Evolutionary conservation across 768 basidiomycete species (phyloP), one percentile per base, ranked within the genome.

Genomic region (Lentinula sp.): DNA sequence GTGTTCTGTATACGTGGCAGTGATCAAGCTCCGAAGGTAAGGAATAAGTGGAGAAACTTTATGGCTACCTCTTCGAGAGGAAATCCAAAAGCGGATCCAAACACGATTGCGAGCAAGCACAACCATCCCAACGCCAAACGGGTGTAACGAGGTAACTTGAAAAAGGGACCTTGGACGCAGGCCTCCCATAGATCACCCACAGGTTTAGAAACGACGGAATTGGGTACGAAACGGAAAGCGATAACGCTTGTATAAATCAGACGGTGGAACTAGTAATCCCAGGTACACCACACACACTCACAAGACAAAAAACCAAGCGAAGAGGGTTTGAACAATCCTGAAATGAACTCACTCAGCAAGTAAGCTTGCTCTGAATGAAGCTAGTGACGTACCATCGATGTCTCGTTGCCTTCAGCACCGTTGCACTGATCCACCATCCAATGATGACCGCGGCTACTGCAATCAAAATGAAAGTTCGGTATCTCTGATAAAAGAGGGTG

Each of bases 71-170:
- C 73, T 51, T 79, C 71, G 32, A 88, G 80, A 28, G 78, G 74
- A 75, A 93, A 90, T 9, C 93, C 93, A 70, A 92, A 95, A 0
- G 91, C 93, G 18, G 90, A 93, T 34, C 93, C 93, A 61, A 95
- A 88, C 51, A 93, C 77, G 60, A 93, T 84, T 15, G 69, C 91
- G 51, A 95, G 69, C 45, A 95, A 83, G 62, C 83, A 84, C 37
- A 91, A 69, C 89, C 90, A 93, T 54, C 93, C 93, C 40, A 89
- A 68, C 6, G 79, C 68, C 46, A 91, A 76, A 16, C 91, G 80
- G 59, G 79, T 63, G n/a, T 65, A 28, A 58, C 82, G 80, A 10
- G 84, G 75, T 23, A 83, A 65, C 45, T 67, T 77, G 72, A 84
- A 87, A 79, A 84, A 94, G 5, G 92, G 93, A 23, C 75, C 73